Evolutionary conservation across 2,329 filamentous ascomycete species (phyloP), one percentile per base, ranked within the genome.

Genomic region (Penicillium fuscoglaucum): DNA sequence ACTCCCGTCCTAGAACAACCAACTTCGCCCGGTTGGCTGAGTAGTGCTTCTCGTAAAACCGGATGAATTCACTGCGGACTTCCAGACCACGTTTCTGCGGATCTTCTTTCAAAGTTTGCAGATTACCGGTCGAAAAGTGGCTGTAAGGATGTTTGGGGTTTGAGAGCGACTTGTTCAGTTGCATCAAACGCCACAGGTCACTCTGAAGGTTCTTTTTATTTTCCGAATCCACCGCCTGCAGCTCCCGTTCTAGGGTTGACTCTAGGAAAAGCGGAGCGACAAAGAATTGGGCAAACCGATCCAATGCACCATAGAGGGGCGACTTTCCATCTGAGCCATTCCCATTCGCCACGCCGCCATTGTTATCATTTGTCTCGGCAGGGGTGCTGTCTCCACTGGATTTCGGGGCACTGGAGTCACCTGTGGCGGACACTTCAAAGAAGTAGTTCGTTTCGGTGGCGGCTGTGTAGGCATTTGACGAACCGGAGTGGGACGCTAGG

Each of bases 201-300:
- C 86, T 93, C 77, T 97, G 93, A 49, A 97, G 79, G 67, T 97
- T 97, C 83, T 97, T 97, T 83, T 96, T 96, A 79, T 97, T 96
- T 75, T 97, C 93, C 6, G 92, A 96, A 71, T 97, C 92, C 21
- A 97, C 93, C 1, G 93, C 93, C 64, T 84, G 87, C 61, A 97
- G 81, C 77, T 97, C 93, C 50, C 93, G 85, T 68, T 97, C 93
- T 49, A 97, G 76, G 0, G 92, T 95, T 64, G 87, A 91, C 54
- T 89, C 87, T 10, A 96, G 82, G 74, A 97, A 97, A 35, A 97
- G 82, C 0, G 93, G 93, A 61, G 89, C 84, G 64, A 96, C 88
- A 74, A 97, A 97, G 78, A 97, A 97, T 72, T 96, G 92, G 13
- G 93, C 90, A 75, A 97, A 97, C 35, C 92, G 87, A 73, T 97